These are phyloP conservation scores for Cochlearia excelsa DNA, from an alignment of 345 rosid genomes.

Conservation along the genomic window DNA sequence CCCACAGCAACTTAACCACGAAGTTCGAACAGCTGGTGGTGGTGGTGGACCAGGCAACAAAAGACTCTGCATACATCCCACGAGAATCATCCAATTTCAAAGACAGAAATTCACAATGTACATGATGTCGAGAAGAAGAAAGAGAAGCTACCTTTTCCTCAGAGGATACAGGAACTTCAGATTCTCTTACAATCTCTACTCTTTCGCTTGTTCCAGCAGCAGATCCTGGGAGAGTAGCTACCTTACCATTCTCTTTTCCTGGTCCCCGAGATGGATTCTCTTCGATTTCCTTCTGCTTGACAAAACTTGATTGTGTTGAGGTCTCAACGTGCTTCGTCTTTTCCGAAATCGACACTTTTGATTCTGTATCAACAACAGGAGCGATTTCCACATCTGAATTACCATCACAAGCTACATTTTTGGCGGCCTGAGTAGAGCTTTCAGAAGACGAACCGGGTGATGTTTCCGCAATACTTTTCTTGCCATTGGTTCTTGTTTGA, in stretches of 20 bases:
- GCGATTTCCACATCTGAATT: constrained; percentile 31
- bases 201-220: constrained; percentile 37
- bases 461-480: constrained; percentile 25
- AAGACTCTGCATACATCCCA: constrained; percentile 46
- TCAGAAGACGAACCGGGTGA: constrained; percentile 26
- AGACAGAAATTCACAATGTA: constrained; percentile 8
- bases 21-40: constrained; percentile 49
- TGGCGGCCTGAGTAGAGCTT: constrained; percentile 30
- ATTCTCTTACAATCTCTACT: constrained; percentile 30
- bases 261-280: constrained; percentile 15
- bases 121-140: constrained; percentile 17
- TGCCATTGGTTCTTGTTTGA: constrained; percentile 26
- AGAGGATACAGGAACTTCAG: constrained; percentile 30
- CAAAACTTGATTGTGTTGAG: constrained; percentile 24
- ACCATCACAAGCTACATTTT: constrained; percentile 25
- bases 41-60: constrained; percentile 42
- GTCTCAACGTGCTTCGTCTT: constrained; percentile 39
- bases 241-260: constrained; percentile 18
- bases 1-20: constrained; percentile 82
- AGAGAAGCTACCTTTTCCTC: constrained; percentile 58
- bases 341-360: constrained; percentile 36
- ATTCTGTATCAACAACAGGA: constrained; percentile 28
- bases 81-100: constrained; percentile 20
- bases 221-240: constrained; percentile 22
- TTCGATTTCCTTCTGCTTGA: constrained; percentile 3